Conservation (phyloP, 768 basidiomycete species). For the Psilocybe cyanescens region DNA sequence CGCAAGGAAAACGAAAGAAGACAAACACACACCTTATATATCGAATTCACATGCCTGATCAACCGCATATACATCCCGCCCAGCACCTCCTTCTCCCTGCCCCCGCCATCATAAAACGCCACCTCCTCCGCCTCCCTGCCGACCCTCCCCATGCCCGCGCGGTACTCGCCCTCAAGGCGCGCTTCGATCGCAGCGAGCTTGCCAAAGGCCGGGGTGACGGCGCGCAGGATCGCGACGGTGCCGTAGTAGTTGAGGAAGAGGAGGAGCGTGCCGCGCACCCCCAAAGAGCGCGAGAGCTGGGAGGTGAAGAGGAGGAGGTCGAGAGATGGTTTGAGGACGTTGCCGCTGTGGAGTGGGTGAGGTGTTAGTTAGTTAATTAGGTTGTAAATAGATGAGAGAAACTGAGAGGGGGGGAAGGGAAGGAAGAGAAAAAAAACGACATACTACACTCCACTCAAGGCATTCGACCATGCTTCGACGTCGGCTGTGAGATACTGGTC, state of each 20-base stretch:
- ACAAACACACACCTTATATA: conserved; percentile 71
- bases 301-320: conserved; percentile 92
- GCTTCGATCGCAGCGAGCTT: conserved; percentile 88
- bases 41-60: conserved; percentile 88
- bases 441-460: conserved; percentile 86
- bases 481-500: conserved; percentile 96
- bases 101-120: conserved; percentile 95
- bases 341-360: conserved; percentile 60
- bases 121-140: conserved; percentile 92
- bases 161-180: conserved; percentile 87
- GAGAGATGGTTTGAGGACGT: conserved; percentile 89
- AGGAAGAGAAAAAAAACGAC: conserved; percentile 29
- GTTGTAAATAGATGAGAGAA: neutral
- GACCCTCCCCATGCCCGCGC: conserved; percentile 83
- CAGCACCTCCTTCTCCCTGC: conserved; percentile 82
- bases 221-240: conserved; percentile 81
- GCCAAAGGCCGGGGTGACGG: conserved; percentile 93
- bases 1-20: neutral
- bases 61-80: conserved; percentile 75
- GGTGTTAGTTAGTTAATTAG: neutral
- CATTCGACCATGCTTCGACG: conserved; percentile 86
- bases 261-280: conserved; percentile 79
- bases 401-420: neutral
- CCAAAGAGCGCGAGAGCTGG: conserved; percentile 86
- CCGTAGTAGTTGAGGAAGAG: conserved; percentile 84